phyloP scores from a whole-genome alignment of 371 early-diverging fungal genomes.

The Umbelopsis sp. region DNA sequence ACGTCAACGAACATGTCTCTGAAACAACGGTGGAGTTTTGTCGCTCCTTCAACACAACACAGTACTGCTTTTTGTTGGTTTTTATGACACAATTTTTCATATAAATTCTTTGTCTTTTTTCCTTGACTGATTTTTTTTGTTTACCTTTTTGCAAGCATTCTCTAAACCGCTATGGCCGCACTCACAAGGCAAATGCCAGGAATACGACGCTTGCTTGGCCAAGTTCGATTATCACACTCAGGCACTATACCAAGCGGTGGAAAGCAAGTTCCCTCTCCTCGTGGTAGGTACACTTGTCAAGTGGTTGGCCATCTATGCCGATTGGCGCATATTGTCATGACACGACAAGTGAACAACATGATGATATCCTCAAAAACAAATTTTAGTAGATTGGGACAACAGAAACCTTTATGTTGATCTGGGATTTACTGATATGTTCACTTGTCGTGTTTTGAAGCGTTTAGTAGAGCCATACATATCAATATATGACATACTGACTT shows the following conservation, averaged over 20 bases:
- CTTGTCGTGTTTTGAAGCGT: background rate
- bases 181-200: background rate
- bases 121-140: background rate
- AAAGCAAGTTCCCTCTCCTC: slow-evolving; percentile 6
- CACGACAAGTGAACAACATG: background rate
- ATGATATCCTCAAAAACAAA: slow-evolving; percentile 18
- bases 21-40: too few relatives aligned
- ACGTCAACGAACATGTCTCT: too few relatives aligned
- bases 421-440: slow-evolving; percentile 2
- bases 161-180: background rate
- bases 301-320: background rate
- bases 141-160: background rate
- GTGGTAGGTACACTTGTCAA: background rate
- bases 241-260: background rate
- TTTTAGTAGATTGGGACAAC: slow-evolving; percentile 20
- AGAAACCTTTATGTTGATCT: slow-evolving; percentile 9
- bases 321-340: background rate
- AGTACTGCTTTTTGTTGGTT: too few relatives aligned
- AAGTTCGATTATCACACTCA: background rate
- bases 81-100: too few relatives aligned
- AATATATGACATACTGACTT: background rate
- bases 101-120: background rate
- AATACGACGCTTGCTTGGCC: background rate
- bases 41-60: too few relatives aligned
- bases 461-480: background rate